Conservation (phyloP, 2,329 filamentous ascomycete genomes). For the Apiospora saccharicola region DNA sequence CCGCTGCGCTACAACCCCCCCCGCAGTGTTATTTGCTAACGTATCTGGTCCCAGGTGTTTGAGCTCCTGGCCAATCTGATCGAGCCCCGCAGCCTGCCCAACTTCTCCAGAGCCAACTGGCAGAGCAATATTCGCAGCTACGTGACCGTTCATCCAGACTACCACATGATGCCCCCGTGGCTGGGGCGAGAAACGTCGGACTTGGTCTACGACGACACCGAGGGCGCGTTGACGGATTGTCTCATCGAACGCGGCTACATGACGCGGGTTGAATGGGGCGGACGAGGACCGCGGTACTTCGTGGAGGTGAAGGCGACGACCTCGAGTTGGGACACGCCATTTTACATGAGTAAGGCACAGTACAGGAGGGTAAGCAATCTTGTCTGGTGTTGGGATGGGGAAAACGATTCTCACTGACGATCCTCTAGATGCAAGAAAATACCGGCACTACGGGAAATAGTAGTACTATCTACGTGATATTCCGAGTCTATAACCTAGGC, state of each 20-base stretch:
- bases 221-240: conserved; percentile 43
- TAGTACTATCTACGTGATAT: conserved; percentile 48
- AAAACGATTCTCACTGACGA: conserved; percentile 35
- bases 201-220: conserved; percentile 51
- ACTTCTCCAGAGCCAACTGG: conserved; percentile 53
- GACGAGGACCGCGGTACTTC: conserved; percentile 47
- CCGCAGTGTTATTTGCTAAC: not conserved
- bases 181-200: conserved; percentile 53
- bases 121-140: conserved; percentile 54
- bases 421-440: conserved; percentile 22
- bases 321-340: conserved; percentile 45
- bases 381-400: conserved; percentile 22
- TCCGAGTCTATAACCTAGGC: conserved; percentile 49
- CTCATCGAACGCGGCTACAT: conserved; percentile 47
- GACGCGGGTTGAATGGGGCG: conserved; percentile 36
- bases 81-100: conserved; percentile 35
- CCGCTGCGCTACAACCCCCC: not conserved
- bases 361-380: conserved; percentile 46
- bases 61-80: conserved; percentile 45
- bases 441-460: conserved; percentile 18
- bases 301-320: conserved; percentile 62
- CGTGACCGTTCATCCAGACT: conserved; percentile 48
- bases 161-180: conserved; percentile 50
- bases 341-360: conserved; percentile 56
- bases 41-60: conserved; percentile 46